Conservation (phyloP, 495 filamentous ascomycete species). For the Parathielavia appendiculata region DNA sequence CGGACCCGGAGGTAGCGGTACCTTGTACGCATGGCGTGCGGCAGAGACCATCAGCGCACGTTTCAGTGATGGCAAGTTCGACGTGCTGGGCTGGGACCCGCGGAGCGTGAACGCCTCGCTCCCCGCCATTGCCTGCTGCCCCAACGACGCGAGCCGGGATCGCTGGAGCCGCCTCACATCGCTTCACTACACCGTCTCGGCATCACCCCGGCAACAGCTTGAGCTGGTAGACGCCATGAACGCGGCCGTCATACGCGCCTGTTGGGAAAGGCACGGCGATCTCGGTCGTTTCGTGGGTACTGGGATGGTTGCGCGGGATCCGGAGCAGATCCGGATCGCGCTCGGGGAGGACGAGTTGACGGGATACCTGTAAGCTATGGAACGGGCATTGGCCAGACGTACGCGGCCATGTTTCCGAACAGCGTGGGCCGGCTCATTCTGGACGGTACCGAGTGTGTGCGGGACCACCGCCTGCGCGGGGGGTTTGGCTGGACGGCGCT, state of each 20-base stretch:
- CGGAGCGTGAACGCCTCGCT: slow-evolving; percentile 50
- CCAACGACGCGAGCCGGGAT: slow-evolving; percentile 38
- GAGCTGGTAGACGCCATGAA: slow-evolving; percentile 38
- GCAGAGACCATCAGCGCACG: slow-evolving; percentile 34
- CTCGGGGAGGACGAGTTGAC: slow-evolving; percentile 47
- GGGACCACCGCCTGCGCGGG: slow-evolving; percentile 43
- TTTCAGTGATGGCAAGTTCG: slow-evolving; percentile 40
- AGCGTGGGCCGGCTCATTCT: slow-evolving; percentile 45
- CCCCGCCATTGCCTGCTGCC: slow-evolving; percentile 48
- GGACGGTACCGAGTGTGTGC: slow-evolving; percentile 48
- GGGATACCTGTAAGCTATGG: slow-evolving; percentile 70
- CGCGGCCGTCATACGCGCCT: slow-evolving; percentile 40
- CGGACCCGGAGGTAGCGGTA: slow-evolving; percentile 45
- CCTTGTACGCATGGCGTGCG: slow-evolving; percentile 34
- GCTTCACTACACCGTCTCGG: slow-evolving; percentile 36
- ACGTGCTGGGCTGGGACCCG: slow-evolving; percentile 54
- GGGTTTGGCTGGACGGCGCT: slow-evolving; percentile 45
- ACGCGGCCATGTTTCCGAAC: slow-evolving; percentile 45
- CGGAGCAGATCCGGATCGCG: slow-evolving; percentile 47
- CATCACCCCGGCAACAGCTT: slow-evolving; percentile 31
- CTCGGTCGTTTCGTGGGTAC: slow-evolving; percentile 40
- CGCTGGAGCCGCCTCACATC: slow-evolving; percentile 38
- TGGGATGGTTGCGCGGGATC: slow-evolving; percentile 44
- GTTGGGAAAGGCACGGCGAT: slow-evolving; percentile 43
- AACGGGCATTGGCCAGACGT: slow-evolving; percentile 58